phyloP scores from a whole-genome alignment of 495 filamentous ascomycete genomes.

The Neurospora sublineolata region DNA sequence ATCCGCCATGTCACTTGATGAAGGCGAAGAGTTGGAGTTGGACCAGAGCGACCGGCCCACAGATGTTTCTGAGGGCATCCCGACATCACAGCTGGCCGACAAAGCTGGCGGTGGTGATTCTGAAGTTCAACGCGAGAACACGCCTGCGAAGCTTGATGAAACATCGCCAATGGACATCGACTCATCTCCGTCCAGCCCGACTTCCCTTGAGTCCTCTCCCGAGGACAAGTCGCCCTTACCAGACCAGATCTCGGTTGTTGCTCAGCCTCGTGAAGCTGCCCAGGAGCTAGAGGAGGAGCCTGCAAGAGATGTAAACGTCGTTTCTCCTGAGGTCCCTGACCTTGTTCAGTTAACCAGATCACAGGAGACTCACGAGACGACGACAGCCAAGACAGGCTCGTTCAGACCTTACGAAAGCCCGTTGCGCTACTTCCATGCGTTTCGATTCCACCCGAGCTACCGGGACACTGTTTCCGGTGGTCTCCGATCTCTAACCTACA shows the following conservation, averaged over 20 bases:
- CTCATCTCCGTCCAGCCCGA: slow-evolving; percentile 12
- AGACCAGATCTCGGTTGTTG: slow-evolving; percentile 18
- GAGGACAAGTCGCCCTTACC: slow-evolving; percentile 5
- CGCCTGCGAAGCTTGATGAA: slow-evolving; percentile 5
- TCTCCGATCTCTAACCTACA: slow-evolving; percentile 85
- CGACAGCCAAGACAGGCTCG: slow-evolving; percentile 2
- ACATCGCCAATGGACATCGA: slow-evolving; percentile 19
- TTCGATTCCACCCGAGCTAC: slow-evolving; percentile 76
- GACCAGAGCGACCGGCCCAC: not conserved
- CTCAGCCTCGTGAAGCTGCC: slow-evolving; percentile 14
- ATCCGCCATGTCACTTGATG: not conserved
- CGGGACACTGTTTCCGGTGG: slow-evolving; percentile 57
- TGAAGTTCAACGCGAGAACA: not conserved
- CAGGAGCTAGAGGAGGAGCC: slow-evolving; percentile 18
- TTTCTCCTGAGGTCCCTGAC: slow-evolving; percentile 8
- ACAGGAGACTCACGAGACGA: slow-evolving; percentile 4
- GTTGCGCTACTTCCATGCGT: slow-evolving; percentile 70
- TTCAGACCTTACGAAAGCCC: slow-evolving; percentile 77
- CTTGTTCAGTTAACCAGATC: slow-evolving; percentile 7
- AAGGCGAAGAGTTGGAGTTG: not conserved
- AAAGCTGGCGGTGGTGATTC: not conserved
- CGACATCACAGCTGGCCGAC: not conserved
- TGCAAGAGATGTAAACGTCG: slow-evolving; percentile 26
- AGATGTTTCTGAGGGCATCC: not conserved
- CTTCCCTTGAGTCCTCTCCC: slow-evolving; percentile 12